Evolutionary conservation across 805 yeast genomes (phyloP).

Genomic region (Starmerella floricola): DNA sequence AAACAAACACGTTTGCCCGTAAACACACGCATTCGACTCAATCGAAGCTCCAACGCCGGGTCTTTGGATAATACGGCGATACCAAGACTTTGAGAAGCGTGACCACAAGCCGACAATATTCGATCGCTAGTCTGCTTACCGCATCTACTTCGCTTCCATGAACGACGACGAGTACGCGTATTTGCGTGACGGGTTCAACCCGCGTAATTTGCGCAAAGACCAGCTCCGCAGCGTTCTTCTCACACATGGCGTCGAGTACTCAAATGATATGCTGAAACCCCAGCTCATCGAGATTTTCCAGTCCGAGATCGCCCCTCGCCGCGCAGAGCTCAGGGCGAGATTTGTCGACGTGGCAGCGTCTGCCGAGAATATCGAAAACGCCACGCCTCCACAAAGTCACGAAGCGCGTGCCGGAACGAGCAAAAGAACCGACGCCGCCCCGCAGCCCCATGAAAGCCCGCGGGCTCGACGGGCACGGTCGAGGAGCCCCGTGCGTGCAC

Average conservation of each 20-base stretch:
- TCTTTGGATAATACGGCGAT: too few relatives aligned
- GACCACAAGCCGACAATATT: not conserved
- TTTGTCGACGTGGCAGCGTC: slow-evolving; percentile 28
- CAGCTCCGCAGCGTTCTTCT: slow-evolving; percentile 55
- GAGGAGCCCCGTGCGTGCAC: not conserved
- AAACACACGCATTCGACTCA: not conserved
- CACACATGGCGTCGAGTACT: slow-evolving; percentile 49
- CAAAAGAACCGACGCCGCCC: not conserved
- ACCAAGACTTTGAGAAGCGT: not conserved
- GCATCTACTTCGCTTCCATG: slow-evolving; percentile 4
- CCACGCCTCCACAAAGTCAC: slow-evolving; percentile 20
- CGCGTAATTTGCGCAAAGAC: slow-evolving; percentile 51
- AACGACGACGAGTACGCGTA: slow-evolving; percentile 20
- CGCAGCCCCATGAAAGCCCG: slow-evolving; percentile 2
- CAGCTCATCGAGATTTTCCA: slow-evolving; percentile 51
- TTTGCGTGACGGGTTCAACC: slow-evolving; percentile 46
- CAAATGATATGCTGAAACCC: slow-evolving; percentile 55
- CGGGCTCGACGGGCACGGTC: slow-evolving; percentile 1
- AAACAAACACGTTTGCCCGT: not conserved
- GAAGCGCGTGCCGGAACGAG: not conserved
- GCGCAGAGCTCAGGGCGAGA: slow-evolving; percentile 33
- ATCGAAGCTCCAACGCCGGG: not conserved
- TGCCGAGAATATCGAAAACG: slow-evolving; percentile 34
- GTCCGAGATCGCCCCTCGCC: slow-evolving; percentile 39
- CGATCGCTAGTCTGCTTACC: not conserved